These are phyloP conservation scores for Penicillium roqueforti DNA, from an alignment of 495 filamentous ascomycete genomes.

Conservation along the genomic window DNA sequence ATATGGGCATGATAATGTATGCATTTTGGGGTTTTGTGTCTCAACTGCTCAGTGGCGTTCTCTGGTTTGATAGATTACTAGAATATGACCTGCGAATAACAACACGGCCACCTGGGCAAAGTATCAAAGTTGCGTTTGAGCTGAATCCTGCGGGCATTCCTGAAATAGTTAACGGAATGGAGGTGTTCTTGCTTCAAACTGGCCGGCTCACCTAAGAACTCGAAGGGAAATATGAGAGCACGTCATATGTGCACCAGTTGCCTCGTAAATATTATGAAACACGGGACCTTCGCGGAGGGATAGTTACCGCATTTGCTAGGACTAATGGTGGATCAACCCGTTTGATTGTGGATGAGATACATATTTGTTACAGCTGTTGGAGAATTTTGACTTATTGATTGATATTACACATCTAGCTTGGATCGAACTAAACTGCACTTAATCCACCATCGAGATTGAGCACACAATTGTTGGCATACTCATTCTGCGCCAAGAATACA, in stretches of 20 bases:
- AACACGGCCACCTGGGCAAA: not conserved
- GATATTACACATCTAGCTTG: not conserved
- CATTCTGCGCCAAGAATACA: conserved; percentile 69
- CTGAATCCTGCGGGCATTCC: too few relatives aligned
- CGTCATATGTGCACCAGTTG: not conserved
- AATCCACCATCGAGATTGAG: conserved; percentile 83
- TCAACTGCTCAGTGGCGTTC: not conserved
- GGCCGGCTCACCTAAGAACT: not conserved
- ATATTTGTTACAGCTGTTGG: not conserved
- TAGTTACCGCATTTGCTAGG: not conserved
- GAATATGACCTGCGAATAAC: not conserved
- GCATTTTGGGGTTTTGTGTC: not conserved
- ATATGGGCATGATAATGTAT: not conserved
- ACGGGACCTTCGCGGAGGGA: not conserved
- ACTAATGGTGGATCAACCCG: not conserved
- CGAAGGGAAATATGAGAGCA: not conserved
- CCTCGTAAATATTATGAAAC: too few relatives aligned
- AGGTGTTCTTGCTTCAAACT: too few relatives aligned
- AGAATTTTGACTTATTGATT: too few relatives aligned
- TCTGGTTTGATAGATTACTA: not conserved
- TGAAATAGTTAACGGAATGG: too few relatives aligned
- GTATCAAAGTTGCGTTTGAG: too few relatives aligned
- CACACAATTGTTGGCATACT: conserved; percentile 80
- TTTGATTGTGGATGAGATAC: not conserved
- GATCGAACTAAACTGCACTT: conserved; percentile 52